Base-by-base conservation (phyloP, 768 basidiomycete species). In the Pleurotus tuber-regium region DNA sequence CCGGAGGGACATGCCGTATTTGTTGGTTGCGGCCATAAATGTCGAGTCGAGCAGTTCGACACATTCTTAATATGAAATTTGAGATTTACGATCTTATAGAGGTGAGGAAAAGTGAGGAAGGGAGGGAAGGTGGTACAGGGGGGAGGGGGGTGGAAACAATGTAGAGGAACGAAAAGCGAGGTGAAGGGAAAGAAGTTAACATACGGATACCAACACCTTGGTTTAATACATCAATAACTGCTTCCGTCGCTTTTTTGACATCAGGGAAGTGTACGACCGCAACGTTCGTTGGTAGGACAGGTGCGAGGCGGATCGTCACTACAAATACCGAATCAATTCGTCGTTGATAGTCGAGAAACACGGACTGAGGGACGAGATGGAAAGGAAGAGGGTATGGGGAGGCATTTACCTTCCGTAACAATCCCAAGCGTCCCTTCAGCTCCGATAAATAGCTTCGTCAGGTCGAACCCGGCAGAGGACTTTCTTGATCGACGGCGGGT, bases 381-480 rank as follows among this genome's bases (percentile, higher is more conserved):
- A 10, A 35, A 10, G 16, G 5, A 39, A 21, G 44, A 35, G 16
- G 18, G 18, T 51, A 29, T 41, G n/a, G n/a, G 16, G 26, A 30
- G 16, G 18, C 6, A 47, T 58, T 42, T 48, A 79, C 87, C 86
- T 72, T 94, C 92, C 0, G 89, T 92, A n/a, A 95, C 82, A 57
- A 95, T 87, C 3, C 92, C 92, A 39, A 94, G 65, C 0, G 92
- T 95, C 4, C 92, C 92, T 66, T 94, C 92, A 2, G 90, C 89
- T 3, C 92, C 92, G 42, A 94, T 87, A 69, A 94, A 93, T 2
- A 93, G 66, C 63, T 94, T 94, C 0, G 89, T 93, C 1, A 80
- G 77, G 61, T 95, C 93, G 60, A 88, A 94, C 0, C 93, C 93
- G 0, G 90, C 89, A 1, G 92, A 80, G 2, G 89, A 92, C 63